Base-by-base conservation (phyloP, 2,329 filamentous ascomycete genomes). In the Hypoxylon sp. region DNA sequence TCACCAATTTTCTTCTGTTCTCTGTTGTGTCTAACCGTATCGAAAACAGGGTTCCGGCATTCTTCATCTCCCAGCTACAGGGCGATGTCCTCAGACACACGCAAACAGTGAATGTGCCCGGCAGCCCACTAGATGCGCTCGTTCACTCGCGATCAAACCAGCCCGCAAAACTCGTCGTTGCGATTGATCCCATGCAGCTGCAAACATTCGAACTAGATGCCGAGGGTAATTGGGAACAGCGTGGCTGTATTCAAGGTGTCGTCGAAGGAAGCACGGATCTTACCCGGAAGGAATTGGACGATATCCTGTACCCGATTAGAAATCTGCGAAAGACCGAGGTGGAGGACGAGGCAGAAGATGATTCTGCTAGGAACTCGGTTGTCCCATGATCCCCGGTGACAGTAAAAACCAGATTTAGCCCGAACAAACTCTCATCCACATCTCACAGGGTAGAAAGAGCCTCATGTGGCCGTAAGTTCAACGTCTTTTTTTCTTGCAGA, bases 1-100 rank as follows among this genome's bases (percentile, higher is more conserved):
- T 64, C 12, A 73, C 2, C 67, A 58, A n/a, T 63, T 20, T n/a
- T 25, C 7, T 26, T n/a, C 12, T 43, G 17, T 30, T 51, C 9
- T 16, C 17, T 20, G 12, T 4, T 48, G 30, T 20, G 13, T 52
- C 57, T 67, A 44, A 70, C 53, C 30, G 42, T 37, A 46, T 19
- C 21, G n/a, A 12, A 19, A 9, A 20, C 56, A 84, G 78, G 25
- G 67, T 81, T 45, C 80, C 84, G 50, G 88, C 79, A 29, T 72
- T 95, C 6, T 85, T 93, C 69, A 73, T 81, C 46, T 89, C 87
- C 73, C 71, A 72, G n/a, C 74, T 88, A 26, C 66, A 61, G 4
- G 68, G 69, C 1, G 68, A 80, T 37, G 70, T 66, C 9, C 73
- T 90, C 29, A 68, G 73, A 6, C 73, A 80, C 54, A 68, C 70